phyloP scores from a whole-genome alignment of 2,329 filamentous ascomycete species.

The Aspergillus brunneoviolaceus region DNA sequence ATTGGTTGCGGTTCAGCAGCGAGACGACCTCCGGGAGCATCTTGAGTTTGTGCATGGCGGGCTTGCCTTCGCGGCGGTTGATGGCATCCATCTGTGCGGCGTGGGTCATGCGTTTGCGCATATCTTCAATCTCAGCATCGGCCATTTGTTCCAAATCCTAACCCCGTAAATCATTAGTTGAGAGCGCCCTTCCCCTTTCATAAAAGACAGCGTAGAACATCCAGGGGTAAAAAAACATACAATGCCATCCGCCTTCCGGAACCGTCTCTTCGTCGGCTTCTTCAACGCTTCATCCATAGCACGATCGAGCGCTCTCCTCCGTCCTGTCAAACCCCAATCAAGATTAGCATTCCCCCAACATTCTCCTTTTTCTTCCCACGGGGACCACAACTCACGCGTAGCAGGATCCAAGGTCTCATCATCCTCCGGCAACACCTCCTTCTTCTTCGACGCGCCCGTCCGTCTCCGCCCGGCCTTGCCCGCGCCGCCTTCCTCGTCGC shows the following conservation, averaged over 20 bases:
- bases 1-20: slow-evolving; percentile 80
- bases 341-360: slow-evolving; percentile 4
- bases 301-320: slow-evolving; percentile 78
- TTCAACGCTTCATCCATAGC: slow-evolving; percentile 88
- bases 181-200: neutral
- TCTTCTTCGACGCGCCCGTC: slow-evolving; percentile 42
- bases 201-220: neutral
- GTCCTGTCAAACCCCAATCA: slow-evolving; percentile 43
- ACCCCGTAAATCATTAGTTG: slow-evolving; percentile 5
- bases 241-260: slow-evolving; percentile 81
- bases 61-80: slow-evolving; percentile 73
- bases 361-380: neutral
- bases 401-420: slow-evolving; percentile 80
- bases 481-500: slow-evolving; percentile 47
- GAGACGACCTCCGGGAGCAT: slow-evolving; percentile 87
- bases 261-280: slow-evolving; percentile 68
- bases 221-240: slow-evolving; percentile 50
- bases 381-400: slow-evolving; percentile 60
- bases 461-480: slow-evolving; percentile 35
- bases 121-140: slow-evolving; percentile 82
- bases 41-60: slow-evolving; percentile 89
- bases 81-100: slow-evolving; percentile 84
- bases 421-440: slow-evolving; percentile 59
- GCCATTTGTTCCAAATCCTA: slow-evolving; percentile 87
- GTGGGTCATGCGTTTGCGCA: slow-evolving; percentile 86